Conservation (phyloP, 805 yeast species). For the Peterozyma toletana region DNA sequence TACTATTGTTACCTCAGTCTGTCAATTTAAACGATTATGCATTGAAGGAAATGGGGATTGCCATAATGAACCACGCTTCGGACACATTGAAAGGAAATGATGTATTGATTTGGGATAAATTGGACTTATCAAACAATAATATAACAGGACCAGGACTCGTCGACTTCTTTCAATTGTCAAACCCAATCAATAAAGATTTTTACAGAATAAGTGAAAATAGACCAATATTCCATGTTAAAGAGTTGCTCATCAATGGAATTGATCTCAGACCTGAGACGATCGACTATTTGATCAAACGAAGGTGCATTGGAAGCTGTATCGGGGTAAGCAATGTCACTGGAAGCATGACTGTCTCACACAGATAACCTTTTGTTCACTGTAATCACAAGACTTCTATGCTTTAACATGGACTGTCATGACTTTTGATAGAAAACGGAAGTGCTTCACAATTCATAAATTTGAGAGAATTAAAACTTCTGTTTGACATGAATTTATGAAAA, state of each 20-base stretch:
- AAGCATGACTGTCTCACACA: too few relatives aligned
- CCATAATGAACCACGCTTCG: not conserved
- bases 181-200: not conserved
- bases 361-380: too few relatives aligned
- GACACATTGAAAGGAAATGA: not conserved
- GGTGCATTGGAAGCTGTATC: too few relatives aligned
- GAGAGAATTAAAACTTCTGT: too few relatives aligned
- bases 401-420: too few relatives aligned
- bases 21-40: constrained; percentile 6
- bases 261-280: not conserved
- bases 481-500: too few relatives aligned
- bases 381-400: too few relatives aligned
- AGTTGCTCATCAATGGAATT: not conserved
- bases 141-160: constrained; percentile 7
- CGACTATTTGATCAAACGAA: too few relatives aligned
- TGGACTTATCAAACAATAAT: constrained; percentile 6
- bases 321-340: too few relatives aligned
- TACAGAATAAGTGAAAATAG: not conserved
- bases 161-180: constrained; percentile 4
- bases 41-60: constrained; percentile 1
- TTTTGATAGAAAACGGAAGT: too few relatives aligned
- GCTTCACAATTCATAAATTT: too few relatives aligned
- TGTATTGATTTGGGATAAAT: not conserved
- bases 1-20: constrained; percentile 1
- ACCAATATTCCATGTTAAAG: not conserved